Evolutionary conservation across 2,329 filamentous ascomycete species (phyloP).

Genomic region (Calonectria pseudoreteaudii): DNA sequence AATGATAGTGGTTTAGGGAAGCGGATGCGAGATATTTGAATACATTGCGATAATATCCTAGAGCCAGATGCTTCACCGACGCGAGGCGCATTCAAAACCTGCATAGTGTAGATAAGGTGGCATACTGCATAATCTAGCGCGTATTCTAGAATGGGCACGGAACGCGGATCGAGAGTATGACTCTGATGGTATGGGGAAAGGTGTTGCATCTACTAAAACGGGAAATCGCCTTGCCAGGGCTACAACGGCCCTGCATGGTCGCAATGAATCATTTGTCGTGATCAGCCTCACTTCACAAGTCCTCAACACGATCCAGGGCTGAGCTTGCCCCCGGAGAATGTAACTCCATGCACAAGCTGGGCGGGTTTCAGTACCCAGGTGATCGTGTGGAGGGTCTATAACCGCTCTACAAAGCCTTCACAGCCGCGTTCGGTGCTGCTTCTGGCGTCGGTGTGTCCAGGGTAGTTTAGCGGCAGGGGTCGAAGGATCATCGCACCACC

Average conservation of each 20-base stretch:
- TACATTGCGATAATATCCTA: neutral
- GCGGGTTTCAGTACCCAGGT: neutral
- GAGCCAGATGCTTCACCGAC: neutral
- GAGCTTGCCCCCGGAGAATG: neutral
- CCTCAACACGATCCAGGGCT: neutral
- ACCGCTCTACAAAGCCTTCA: neutral
- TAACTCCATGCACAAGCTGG: neutral
- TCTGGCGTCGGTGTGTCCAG: neutral
- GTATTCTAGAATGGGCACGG: neutral
- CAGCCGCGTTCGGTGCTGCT: neutral
- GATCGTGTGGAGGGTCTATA: neutral
- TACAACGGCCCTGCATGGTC: neutral
- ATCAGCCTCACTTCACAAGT: neutral
- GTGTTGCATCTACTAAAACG: neutral
- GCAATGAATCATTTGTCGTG: neutral
- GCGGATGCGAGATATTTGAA: neutral
- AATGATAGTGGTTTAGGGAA: neutral
- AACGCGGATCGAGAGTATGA: neutral
- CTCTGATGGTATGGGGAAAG: neutral
- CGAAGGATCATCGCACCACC: neutral
- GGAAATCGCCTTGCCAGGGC: neutral
- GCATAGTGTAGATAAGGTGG: neutral
- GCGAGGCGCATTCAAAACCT: conserved; percentile 1
- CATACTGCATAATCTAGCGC: neutral
- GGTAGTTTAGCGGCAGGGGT: neutral